Evolutionary conservation across 371 early-diverging fungal genomes (phyloP), one percentile per base, ranked within the genome.

Genomic region (Syncephalastrum racemosum): DNA sequence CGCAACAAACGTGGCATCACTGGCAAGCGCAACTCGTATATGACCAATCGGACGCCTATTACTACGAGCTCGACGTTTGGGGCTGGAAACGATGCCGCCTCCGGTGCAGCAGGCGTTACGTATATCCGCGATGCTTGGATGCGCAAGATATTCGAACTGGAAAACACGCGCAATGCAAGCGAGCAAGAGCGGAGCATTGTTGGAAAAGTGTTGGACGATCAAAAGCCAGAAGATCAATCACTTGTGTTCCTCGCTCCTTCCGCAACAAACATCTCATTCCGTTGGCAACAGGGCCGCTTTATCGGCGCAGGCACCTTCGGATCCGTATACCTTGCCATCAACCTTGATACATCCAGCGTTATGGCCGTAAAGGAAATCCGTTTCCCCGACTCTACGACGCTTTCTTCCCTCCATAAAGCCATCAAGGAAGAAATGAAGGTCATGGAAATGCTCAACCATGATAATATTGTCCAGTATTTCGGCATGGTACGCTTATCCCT

Each of bases 331-430:
- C 71, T 87, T 46, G 94, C 90, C 12, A 86, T 90, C 60, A 93
- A 94, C 60, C 77, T 92, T 27, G 91, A 92, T 56, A 83, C 90
- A 0, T 90, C 91, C 15, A 92, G 89, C 45, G 64, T 93, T 19
- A 91, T 95, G 88, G 95, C 95, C 0, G 94, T 94, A 58, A 95
- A 95, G 65, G 95, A 94, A 63, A 91, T 95, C 50, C 79, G 89
- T 15, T 90, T 93, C 75, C 90, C 86, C 7, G 91, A 89, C 60
- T 85, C 89, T 3, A 80, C 84, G 22, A 79, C 84, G 10, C 70
- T 86, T 8, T 81, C 82, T 47, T 65, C 87, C 4, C 61, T 92
- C 20, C 84, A 90, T 67, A 84, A 84, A 51, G 82, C 86, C 6
- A 90, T 93, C 58, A 86, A 84, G 59, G 93, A 92, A 46, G 95